Base-by-base conservation (phyloP, 257 asterid genomes). In the Solanum chiquidenum region DNA sequence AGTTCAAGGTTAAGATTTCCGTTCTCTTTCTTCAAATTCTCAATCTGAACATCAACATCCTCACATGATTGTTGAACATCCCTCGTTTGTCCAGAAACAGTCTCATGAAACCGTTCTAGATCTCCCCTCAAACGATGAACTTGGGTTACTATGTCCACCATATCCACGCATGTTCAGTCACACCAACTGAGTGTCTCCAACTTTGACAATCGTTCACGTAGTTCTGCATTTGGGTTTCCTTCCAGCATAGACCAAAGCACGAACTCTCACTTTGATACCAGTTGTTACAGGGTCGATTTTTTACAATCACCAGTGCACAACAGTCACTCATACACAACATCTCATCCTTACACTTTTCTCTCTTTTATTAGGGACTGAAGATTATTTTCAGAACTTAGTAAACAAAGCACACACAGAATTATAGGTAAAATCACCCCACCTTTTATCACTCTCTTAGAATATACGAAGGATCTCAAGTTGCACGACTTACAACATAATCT, bases 341-440 rank as follows among this genome's bases (percentile, higher is more conserved):
- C 94, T 60, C 86, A 64, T 64, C 95, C 94, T 75, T 14, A 66
- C 68, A 4, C 87, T 95, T 2, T 88, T 85, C 90, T 60, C 91
- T 0, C 91, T 91, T 90, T 25, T 23, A 3, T 25, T 42, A 13
- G 35, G 62, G 84, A 42, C 84, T 42, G 25, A 0, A 5, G 38
- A 77, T 42, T 42, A 42, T 40, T 77, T 77, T 25, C 7, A 25
- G 37, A 42, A 20, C 14, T 29, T 42, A 74, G 84, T 25, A 77
- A 42, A 42, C 25, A 77, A 77, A 77, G 60, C n/a, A 1, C 62
- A 23, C 12, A 13, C 8, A 77, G n/a, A 77, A 42, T 8, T 42
- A 42, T 9, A 1, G 37, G 60, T 77, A 77, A n/a, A 77, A 77
- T 35, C 4, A 25, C 37, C 16, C n/a, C 29, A 77, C 7, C 84